Evolutionary conservation across 108 stramenopile genomes (phyloP).

Genomic region (Skeletonema menzelii): DNA sequence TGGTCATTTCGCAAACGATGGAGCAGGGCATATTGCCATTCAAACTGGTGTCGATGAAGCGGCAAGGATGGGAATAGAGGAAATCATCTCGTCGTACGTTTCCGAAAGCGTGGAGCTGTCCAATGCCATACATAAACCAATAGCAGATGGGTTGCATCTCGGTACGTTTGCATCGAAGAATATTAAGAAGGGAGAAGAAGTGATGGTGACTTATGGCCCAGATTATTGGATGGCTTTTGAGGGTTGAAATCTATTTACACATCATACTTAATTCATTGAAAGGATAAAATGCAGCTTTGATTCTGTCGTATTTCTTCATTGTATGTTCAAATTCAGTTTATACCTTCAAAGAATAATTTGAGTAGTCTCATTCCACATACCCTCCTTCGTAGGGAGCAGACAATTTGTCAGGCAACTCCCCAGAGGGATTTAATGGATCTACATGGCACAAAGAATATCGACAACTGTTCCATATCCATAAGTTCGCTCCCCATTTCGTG

Average conservation of each 20-base stretch:
- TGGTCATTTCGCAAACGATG: conserved; percentile 8
- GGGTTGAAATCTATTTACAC: background rate
- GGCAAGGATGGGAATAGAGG: background rate
- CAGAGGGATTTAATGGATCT: conserved; percentile 35
- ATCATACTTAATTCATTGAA: background rate
- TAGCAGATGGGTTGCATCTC: conserved; percentile 8
- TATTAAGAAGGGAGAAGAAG: conserved; percentile 5
- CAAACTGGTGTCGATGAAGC: background rate
- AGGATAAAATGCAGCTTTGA: background rate
- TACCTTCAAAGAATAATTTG: background rate
- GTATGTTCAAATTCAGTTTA: background rate
- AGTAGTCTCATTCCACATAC: background rate
- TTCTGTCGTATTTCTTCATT: background rate
- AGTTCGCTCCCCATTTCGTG: conserved; percentile 74
- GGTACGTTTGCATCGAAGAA: conserved; percentile 1
- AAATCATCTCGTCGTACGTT: conserved; percentile 2
- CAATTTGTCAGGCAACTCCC: conserved; percentile 38
- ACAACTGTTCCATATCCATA: conserved; percentile 80
- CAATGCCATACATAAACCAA: background rate
- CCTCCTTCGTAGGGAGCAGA: conserved; percentile 30
- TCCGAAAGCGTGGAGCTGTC: conserved; percentile 4
- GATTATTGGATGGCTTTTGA: background rate
- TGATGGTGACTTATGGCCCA: conserved; percentile 1
- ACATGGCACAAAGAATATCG: conserved; percentile 31
- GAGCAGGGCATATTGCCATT: conserved; percentile 9